phyloP scores from a whole-genome alignment of 2,329 filamentous ascomycete genomes.

The Trichoderma sp. region DNA sequence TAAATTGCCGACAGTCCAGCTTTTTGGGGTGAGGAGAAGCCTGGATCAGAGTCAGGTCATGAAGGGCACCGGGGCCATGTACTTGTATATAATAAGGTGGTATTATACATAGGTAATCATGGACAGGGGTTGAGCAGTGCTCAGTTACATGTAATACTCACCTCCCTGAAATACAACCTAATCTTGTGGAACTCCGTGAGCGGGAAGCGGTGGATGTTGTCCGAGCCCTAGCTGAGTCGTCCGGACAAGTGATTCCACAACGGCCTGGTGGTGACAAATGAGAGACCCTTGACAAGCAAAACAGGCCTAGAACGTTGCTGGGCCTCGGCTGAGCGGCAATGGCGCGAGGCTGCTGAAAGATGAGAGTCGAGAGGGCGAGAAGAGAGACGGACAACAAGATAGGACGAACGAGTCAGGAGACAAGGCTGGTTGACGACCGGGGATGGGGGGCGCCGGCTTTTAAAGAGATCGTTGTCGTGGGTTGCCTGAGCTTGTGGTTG shows the following conservation, averaged over 20 bases:
- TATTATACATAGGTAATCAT: not conserved
- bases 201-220: not conserved
- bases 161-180: slow-evolving; percentile 15
- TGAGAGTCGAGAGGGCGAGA: not conserved
- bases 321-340: slow-evolving; percentile 6
- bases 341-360: not conserved
- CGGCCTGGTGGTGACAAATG: not conserved
- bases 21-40: not conserved
- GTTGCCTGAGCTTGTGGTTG: not conserved
- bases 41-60: not conserved
- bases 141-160: not conserved
- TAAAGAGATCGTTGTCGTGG: not conserved
- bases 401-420: slow-evolving; percentile 9
- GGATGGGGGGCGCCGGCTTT: not conserved
- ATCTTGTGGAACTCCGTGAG: slow-evolving; percentile 9
- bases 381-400: not conserved
- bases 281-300: not conserved
- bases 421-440: slow-evolving; percentile 10
- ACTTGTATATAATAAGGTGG: not conserved
- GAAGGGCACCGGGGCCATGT: not conserved
- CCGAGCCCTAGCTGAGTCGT: not conserved
- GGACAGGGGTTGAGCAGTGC: not conserved
- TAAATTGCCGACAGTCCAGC: not conserved
- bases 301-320: slow-evolving; percentile 3
- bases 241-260: not conserved